Evolutionary conservation across 176 grass and related monocot species (phyloP).

Genomic region (Tillandsia leiboldiana): DNA sequence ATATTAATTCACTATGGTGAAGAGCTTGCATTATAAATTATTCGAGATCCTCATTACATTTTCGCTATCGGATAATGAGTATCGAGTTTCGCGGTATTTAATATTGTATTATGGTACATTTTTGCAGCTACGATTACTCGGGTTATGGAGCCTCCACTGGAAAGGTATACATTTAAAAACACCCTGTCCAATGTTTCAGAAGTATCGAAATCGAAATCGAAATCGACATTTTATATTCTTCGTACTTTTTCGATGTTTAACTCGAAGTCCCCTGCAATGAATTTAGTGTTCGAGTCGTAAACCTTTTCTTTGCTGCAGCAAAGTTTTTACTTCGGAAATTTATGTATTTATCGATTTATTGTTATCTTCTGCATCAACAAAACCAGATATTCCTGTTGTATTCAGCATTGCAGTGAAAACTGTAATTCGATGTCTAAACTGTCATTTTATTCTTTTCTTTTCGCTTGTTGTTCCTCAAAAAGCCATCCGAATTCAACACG

Average conservation of each 20-base stretch:
- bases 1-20: background rate
- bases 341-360: too few relatives aligned
- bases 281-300: too few relatives aligned
- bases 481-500: conserved; percentile 96
- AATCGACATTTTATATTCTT: background rate
- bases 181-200: background rate
- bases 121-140: conserved; percentile 95
- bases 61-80: background rate
- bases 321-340: too few relatives aligned
- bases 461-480: conserved; percentile 17
- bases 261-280: background rate
- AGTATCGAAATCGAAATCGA: background rate
- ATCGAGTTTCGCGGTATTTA: background rate
- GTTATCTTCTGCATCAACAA: too few relatives aligned
- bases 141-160: conserved; percentile 95
- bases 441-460: conserved; percentile 9
- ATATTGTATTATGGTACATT: conserved; percentile 16
- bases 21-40: background rate
- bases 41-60: background rate
- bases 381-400: too few relatives aligned
- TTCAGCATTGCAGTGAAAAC: too few relatives aligned
- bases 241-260: background rate
- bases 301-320: too few relatives aligned
- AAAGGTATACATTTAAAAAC: conserved; percentile 56
- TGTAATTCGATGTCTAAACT: conserved; percentile 17